These are phyloP conservation scores for Scheffersomyces ergatensis DNA, from an alignment of 805 yeast genomes.

Conservation along the genomic window DNA sequence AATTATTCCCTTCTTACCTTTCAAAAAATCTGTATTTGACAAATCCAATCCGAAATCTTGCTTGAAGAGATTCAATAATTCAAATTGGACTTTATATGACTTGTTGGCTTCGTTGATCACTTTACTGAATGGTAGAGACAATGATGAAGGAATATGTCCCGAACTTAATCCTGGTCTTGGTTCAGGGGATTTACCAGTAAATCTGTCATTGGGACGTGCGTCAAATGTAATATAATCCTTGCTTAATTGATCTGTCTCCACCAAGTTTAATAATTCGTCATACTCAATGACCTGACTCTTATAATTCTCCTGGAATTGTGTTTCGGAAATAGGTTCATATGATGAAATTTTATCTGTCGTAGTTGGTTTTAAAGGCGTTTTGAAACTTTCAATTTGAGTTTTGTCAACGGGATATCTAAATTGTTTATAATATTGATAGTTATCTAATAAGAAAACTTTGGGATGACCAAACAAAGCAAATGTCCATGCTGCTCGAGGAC, in stretches of 20 bases:
- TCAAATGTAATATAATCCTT: slow-evolving; percentile 60
- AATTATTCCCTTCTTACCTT: slow-evolving; percentile 60
- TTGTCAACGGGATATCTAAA: slow-evolving; percentile 47
- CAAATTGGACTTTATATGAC: slow-evolving; percentile 46
- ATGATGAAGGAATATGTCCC: slow-evolving; percentile 86
- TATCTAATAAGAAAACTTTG: slow-evolving; percentile 66
- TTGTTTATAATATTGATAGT: slow-evolving; percentile 52
- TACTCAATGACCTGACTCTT: slow-evolving; percentile 56
- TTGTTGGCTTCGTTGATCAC: slow-evolving; percentile 47
- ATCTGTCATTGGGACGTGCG: slow-evolving; percentile 77
- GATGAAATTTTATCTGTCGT: neutral
- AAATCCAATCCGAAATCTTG: slow-evolving; percentile 31
- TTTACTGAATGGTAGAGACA: slow-evolving; percentile 69
- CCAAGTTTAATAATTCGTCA: slow-evolving; percentile 64
- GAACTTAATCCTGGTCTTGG: slow-evolving; percentile 85
- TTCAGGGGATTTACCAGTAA: slow-evolving; percentile 78
- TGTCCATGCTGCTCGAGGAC: slow-evolving; percentile 94
- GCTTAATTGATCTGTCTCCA: slow-evolving; percentile 44
- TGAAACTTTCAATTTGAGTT: slow-evolving; percentile 17
- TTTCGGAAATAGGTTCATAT: slow-evolving; percentile 19
- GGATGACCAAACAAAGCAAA: slow-evolving; percentile 76
- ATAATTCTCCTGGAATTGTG: slow-evolving; percentile 30
- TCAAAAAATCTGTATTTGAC: slow-evolving; percentile 18
- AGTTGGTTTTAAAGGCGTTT: slow-evolving; percentile 9
- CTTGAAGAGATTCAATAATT: slow-evolving; percentile 46